Base-by-base conservation (phyloP, 2,329 filamentous ascomycete genomes). In the Fusarium compactum region DNA sequence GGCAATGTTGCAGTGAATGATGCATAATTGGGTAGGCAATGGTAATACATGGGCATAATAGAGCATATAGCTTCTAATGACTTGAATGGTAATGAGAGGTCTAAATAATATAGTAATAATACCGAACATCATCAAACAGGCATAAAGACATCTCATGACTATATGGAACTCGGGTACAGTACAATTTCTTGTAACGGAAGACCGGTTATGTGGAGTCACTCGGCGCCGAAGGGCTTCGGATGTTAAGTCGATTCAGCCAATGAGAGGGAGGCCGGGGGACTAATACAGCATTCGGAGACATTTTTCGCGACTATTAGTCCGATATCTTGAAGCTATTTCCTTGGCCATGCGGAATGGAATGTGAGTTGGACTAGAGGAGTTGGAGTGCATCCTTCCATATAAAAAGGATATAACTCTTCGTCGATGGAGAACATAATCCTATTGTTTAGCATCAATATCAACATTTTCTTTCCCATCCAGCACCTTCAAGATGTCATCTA, bases 151-250 rank as follows among this genome's bases (percentile, higher is more conserved):
- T 32, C n/a, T 16, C 32, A 34, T 18, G 2, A 18, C 34, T 38
- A n/a, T n/a, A 16, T n/a, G 34, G 34, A n/a, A 38, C 34, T 38
- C 32, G 32, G 32, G 5, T 34, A 34, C 32, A 34, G 16, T 27
- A 24, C 9, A 27, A 14, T n/a, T 4, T 25, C 44, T 29, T 18
- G 18, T 18, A 25, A n/a, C 14, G 45, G 18, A 55, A 14, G 40
- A 20, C 32, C 27, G 24, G 30, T 22, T 18, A 15, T 48, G 70
- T 58, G 70, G 70, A 51, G 65, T 48, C 30, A 27, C 14, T 27
- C 48, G 38, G 53, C 50, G 54, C 63, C 73, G 73, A 67, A 56
- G 32, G 15, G 20, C 27, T 51, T 72, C 71, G 71, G 73, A 75
- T 66, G 43, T 67, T 68, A 69, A 43, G 24, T 20, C 16, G 15